Conservation (phyloP, 306 rosid species). For the Arachis stenosperma region DNA sequence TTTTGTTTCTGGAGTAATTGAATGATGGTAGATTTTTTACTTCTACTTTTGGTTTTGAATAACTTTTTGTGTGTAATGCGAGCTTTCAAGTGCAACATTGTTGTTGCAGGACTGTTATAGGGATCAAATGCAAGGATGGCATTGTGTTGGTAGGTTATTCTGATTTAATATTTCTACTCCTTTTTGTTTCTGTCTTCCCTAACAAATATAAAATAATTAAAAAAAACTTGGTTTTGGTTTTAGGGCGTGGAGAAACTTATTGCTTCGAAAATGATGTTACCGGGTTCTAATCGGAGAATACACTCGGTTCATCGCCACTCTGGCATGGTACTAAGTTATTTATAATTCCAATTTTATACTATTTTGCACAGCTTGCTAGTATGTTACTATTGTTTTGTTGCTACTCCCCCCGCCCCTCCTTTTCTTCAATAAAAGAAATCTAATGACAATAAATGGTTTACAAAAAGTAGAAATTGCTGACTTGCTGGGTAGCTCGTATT, state of each 20-base stretch:
- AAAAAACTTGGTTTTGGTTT: constrained; percentile 24
- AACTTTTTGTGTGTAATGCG: neutral
- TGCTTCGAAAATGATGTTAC: constrained; percentile 95
- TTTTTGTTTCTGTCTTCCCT: neutral
- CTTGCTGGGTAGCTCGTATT: constrained; percentile 20
- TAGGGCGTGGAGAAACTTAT: constrained; percentile 97
- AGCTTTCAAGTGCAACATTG: constrained; percentile 37
- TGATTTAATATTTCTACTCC: neutral
- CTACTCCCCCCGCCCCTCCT: neutral
- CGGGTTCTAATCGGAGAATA: constrained; percentile 96
- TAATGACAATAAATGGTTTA: neutral
- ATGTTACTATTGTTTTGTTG: neutral
- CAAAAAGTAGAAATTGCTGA: neutral
- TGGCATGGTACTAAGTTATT: constrained; percentile 72
- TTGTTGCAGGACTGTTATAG: constrained; percentile 88
- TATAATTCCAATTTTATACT: neutral
- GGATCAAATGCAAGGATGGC: constrained; percentile 97
- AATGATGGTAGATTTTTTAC: neutral
- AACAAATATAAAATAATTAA: neutral
- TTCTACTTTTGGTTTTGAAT: neutral
- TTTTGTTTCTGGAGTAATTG: neutral
- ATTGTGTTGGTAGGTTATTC: constrained; percentile 68
- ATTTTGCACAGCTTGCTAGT: neutral
- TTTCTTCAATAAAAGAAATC: neutral
- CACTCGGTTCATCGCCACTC: constrained; percentile 93